Conservation (phyloP, 371 early-diverging fungal species). For the Rhizomucor pusillus region DNA sequence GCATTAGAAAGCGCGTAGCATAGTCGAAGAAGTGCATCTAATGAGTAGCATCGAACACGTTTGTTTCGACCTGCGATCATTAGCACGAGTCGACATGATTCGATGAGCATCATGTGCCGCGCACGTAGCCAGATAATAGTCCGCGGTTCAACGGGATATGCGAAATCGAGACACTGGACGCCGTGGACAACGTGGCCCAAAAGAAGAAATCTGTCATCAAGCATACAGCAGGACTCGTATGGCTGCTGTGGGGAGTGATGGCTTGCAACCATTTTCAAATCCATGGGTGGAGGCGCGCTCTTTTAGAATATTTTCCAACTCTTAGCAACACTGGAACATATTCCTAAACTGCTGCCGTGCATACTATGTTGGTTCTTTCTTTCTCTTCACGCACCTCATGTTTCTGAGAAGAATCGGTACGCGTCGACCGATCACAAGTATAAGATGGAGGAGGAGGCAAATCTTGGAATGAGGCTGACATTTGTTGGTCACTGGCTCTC, state of each 20-base stretch:
- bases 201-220: slow-evolving; percentile 37
- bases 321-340: too few species aligned
- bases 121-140: slow-evolving; percentile 33
- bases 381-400: too few species aligned
- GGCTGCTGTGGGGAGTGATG: slow-evolving; percentile 2
- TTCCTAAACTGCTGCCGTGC: too few species aligned
- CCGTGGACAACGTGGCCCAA: slow-evolving; percentile 27
- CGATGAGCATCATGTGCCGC: slow-evolving; percentile 27
- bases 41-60: slow-evolving; percentile 44
- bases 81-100: slow-evolving; percentile 29
- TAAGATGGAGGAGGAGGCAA: too few species aligned
- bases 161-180: slow-evolving; percentile 25
- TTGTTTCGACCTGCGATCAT: slow-evolving; percentile 35
- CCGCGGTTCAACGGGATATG: slow-evolving; percentile 7
- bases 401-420: too few species aligned
- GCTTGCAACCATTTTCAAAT: too few species aligned
- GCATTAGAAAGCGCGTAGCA: slow-evolving; percentile 25
- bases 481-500: not conserved
- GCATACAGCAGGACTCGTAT: slow-evolving; percentile 35
- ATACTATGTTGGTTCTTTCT: too few species aligned
- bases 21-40: slow-evolving; percentile 29
- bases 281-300: too few species aligned
- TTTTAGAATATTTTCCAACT: too few species aligned
- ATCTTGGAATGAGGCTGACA: not conserved
- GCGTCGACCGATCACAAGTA: too few species aligned